phyloP scores from a whole-genome alignment of 1,284 basidiomycete genomes.

The Somion occarium region DNA sequence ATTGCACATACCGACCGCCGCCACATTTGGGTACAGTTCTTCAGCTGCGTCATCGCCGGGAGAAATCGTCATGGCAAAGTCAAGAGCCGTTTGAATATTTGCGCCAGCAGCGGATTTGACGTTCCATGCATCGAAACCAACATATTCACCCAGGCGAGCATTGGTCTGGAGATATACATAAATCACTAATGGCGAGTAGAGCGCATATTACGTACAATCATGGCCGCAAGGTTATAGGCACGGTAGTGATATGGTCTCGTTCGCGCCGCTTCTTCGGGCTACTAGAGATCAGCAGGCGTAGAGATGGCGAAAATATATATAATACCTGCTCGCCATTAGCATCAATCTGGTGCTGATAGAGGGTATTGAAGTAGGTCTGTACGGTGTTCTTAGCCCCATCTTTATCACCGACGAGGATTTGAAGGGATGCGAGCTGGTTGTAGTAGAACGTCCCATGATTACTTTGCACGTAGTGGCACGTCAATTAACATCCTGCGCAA shows the following conservation, averaged over 20 bases:
- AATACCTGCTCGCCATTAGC: conserved; percentile 33
- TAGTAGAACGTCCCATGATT: conserved; percentile 30
- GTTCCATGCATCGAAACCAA: conserved; percentile 42
- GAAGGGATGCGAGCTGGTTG: conserved; percentile 32
- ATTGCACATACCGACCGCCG: conserved; percentile 5
- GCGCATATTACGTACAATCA: conserved; percentile 50
- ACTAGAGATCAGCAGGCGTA: conserved; percentile 19
- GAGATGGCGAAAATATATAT: background rate
- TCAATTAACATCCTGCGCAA: background rate
- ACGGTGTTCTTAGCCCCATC: conserved; percentile 28
- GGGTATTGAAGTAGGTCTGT: conserved; percentile 31
- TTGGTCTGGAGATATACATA: conserved; percentile 50
- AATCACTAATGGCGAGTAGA: conserved; percentile 11
- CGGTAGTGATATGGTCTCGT: conserved; percentile 64
- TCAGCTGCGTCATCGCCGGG: conserved; percentile 1
- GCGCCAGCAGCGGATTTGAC: conserved; percentile 40
- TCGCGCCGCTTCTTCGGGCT: conserved; percentile 56
- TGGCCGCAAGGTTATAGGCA: conserved; percentile 61
- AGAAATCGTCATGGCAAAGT: conserved; percentile 44
- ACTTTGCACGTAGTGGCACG: conserved; percentile 2
- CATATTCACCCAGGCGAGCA: conserved; percentile 44
- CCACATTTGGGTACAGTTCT: conserved; percentile 7
- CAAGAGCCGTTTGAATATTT: conserved; percentile 52
- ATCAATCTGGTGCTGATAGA: conserved; percentile 33
- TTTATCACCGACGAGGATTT: conserved; percentile 30